Evolutionary conservation across 805 yeast genomes (phyloP).

Genomic region (Kodamaea lidongshanica): DNA sequence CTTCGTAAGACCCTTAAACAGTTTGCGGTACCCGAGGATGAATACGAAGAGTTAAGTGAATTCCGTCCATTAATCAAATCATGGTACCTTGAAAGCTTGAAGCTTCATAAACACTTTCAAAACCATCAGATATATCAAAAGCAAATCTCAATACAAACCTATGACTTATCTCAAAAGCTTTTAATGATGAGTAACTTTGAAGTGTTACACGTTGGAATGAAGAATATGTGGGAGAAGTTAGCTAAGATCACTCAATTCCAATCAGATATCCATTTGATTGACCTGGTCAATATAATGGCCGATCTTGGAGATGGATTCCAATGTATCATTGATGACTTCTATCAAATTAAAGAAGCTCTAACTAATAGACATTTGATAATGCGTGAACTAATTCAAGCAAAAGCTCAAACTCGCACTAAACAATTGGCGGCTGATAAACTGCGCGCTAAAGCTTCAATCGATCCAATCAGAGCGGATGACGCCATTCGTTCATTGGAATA

Average conservation of each 20-base stretch:
- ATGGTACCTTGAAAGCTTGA: constrained; percentile 54
- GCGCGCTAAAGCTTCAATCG: constrained; percentile 66
- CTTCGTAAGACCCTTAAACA: constrained; percentile 88
- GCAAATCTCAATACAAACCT: constrained; percentile 39
- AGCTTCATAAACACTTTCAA: constrained; percentile 47
- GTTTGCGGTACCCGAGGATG: constrained; percentile 86
- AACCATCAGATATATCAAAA: constrained; percentile 53
- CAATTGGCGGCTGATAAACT: constrained; percentile 69
- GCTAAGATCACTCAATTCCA: constrained; percentile 61
- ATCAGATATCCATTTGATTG: constrained; percentile 72
- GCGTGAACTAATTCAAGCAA: constrained; percentile 82
- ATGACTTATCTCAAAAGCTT: constrained; percentile 44
- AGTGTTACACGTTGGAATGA: constrained; percentile 60
- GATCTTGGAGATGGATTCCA: constrained; percentile 70
- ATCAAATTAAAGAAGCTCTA: constrained; percentile 82
- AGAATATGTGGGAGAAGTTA: constrained; percentile 69
- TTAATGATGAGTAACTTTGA: constrained; percentile 38
- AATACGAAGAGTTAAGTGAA: constrained; percentile 68
- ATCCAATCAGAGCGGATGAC: constrained; percentile 86
- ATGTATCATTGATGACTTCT: constrained; percentile 65
- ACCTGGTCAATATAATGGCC: constrained; percentile 66
- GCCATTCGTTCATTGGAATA: constrained; percentile 74
- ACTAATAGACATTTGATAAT: constrained; percentile 89
- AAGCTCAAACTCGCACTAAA: constrained; percentile 60
- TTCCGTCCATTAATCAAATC: constrained; percentile 84